Base-by-base conservation (phyloP, 2,329 filamentous ascomycete species). In the Leptodontidium sp. region DNA sequence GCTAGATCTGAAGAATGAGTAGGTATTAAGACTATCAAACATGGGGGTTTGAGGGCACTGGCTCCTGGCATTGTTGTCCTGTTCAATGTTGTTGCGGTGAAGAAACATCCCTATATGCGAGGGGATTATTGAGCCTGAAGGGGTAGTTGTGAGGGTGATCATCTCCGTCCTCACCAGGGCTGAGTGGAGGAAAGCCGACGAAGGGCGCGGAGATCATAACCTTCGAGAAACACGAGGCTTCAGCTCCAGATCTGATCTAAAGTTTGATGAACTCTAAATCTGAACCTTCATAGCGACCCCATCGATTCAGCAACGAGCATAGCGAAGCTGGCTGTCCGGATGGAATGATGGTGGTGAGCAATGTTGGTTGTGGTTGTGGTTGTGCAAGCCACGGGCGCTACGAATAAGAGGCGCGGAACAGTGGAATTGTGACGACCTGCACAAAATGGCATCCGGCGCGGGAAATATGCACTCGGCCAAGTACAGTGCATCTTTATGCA, bases 91-190 rank as follows among this genome's bases (percentile, higher is more conserved):
- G 55, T 40, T 58, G 55, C 35, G 35, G 53, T 57, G 29, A 57
- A 58, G 35, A 35, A 58, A 17, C 32, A 14, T 24, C 32, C 35
- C 35, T 12, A 58, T 21, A 58, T 40, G 32, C n/a, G 35, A 38
- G 53, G 35, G 29, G 52, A 55, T 55, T 55, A 55, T 55, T 55
- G 35, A 43, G 35, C 32, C n/a, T 24, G 55, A 26, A 58, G 55
- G 9, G 55, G 55, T 38, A 5, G 6, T 57, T 17, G 32, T n/a
- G 53, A 57, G 4, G n/a, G 21, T 58, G 55, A 40, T 40, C 55
- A 58, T 58, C 55, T 58, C 35, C 55, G 55, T 55, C 55, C 8
- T 32, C 32, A 35, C 32, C 26, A 35, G 52, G 52, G 52, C 5
- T 55, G 14, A 35, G 52, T 35, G 52, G 52, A 55, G 17, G 38